Base-by-base conservation (phyloP, 2,329 filamentous ascomycete genomes). In the Penicillium brasilianum region DNA sequence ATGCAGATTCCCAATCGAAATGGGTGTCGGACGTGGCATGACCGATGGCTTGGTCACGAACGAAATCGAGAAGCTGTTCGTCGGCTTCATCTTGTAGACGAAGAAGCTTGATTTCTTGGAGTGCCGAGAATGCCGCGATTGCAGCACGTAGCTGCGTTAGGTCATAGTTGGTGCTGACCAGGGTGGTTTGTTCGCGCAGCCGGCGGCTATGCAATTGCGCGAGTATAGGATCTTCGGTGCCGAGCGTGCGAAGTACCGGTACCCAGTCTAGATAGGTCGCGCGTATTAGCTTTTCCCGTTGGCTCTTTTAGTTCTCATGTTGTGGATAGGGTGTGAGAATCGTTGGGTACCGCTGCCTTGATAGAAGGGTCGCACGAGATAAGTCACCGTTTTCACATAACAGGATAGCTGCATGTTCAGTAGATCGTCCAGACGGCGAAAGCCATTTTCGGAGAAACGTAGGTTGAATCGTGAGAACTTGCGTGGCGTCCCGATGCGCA, bases 51-150 rank as follows among this genome's bases (percentile, higher is more conserved):
- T 82, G 79, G 51, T 80, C 75, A 50, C 80, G 78, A 48, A 88
- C 78, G 64, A 83, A 84, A 16, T 80, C 77, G 49, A 85, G 76
- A 14, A 88, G 78, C 22, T 80, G 75, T 50, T 81, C 81, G 68
- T 89, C 87, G 61, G 85, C 80, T 61, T 83, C 78, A 62, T 89
- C 87, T 64, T 87, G 84, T 13, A 89, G 76, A 6, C 85, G 83
- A 28, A 90, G 81, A 14, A 90, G 82, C 62, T 89, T 87, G 54
- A 90, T 82, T 69, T 89, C 84, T 68, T 88, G 85, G 11, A 90
- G 80, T 30, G 82, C 81, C 1, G 81, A 83, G 68, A 90, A 90
- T 1, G 83, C 82, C 36, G 78, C 76, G 63, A 88, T 81, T 18
- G 85, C 86, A 59, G 81, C 80, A 60, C 80, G 83, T 36, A 89